A percentile compares a stretch with the other conserved stretches of the same genome.
phyloP scores from a whole-genome alignment of 1,284 basidiomycete genomes.

The Papiliotrema flavescens region DNA sequence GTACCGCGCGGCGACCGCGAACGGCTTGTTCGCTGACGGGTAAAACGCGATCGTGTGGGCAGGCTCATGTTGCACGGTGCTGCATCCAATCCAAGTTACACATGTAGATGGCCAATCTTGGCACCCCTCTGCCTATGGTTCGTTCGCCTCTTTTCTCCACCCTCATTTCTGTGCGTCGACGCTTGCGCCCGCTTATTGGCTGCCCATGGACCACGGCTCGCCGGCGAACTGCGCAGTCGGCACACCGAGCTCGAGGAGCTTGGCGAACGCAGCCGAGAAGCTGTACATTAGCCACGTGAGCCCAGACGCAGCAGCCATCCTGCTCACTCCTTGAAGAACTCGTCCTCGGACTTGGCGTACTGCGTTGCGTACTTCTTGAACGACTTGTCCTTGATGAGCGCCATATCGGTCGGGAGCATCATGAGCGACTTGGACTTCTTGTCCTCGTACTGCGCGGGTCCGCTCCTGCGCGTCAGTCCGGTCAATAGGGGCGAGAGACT shows the following conservation, averaged over 20 bases:
- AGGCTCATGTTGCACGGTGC: too few species aligned
- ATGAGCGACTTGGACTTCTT: slow-evolving; percentile 83
- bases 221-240: slow-evolving; percentile 69
- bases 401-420: slow-evolving; percentile 88
- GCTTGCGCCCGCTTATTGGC: slow-evolving; percentile 11
- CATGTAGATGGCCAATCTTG: too few species aligned
- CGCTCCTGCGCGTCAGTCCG: slow-evolving; percentile 58
- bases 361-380: slow-evolving; percentile 80
- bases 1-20: too few species aligned
- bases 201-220: slow-evolving; percentile 71
- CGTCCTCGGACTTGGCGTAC: slow-evolving; percentile 75
- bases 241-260: slow-evolving; percentile 84
- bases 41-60: too few species aligned
- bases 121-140: too few species aligned
- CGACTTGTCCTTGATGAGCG: slow-evolving; percentile 76
- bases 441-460: slow-evolving; percentile 91
- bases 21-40: too few species aligned
- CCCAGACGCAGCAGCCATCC: neutral
- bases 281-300: slow-evolving; percentile 47
- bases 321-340: slow-evolving; percentile 84
- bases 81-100: too few species aligned
- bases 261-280: slow-evolving; percentile 71
- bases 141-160: neutral
- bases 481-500: slow-evolving; percentile 5
- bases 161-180: neutral